Percentiles rank a stretch among this genome's conserved stretches.
Evolutionary conservation across 2,329 filamentous ascomycete genomes (phyloP).

Genomic region (Escovopsis weberi): DNA sequence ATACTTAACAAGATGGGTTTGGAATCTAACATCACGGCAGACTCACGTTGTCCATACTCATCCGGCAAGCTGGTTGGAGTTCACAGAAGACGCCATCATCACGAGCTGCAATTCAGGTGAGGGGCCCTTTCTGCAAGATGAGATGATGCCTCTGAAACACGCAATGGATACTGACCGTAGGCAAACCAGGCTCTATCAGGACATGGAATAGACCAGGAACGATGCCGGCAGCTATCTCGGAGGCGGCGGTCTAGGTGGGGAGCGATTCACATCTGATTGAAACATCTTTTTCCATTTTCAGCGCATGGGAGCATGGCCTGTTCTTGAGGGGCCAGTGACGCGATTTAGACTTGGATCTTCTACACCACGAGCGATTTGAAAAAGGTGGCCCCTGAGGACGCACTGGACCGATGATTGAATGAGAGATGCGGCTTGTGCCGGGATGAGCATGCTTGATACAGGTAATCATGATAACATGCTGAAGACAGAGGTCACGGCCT

Average conservation of each 20-base stretch:
- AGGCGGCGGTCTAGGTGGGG: neutral
- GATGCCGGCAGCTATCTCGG: neutral
- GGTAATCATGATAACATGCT: no score
- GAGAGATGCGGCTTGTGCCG: no score
- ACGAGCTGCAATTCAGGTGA: constrained; percentile 82
- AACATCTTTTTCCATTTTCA: no score
- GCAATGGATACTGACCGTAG: constrained; percentile 7
- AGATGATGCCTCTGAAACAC: neutral
- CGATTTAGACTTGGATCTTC: no score
- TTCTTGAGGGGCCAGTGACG: no score
- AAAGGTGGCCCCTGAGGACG: no score
- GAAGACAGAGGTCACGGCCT: no score
- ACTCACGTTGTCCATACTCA: constrained; percentile 77
- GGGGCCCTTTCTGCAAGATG: constrained; percentile 16
- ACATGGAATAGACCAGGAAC: constrained; percentile 53
- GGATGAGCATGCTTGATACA: no score
- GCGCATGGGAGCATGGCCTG: no score
- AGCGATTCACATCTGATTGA: neutral
- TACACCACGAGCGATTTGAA: no score
- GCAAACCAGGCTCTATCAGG: constrained; percentile 50
- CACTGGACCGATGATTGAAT: no score
- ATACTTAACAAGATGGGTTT: neutral
- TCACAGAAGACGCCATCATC: constrained; percentile 84
- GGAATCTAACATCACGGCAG: constrained; percentile 20
- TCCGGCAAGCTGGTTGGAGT: constrained; percentile 80